These are phyloP conservation scores for Collybia sordida DNA, from an alignment of 768 basidiomycete genomes.

Conservation along the genomic window DNA sequence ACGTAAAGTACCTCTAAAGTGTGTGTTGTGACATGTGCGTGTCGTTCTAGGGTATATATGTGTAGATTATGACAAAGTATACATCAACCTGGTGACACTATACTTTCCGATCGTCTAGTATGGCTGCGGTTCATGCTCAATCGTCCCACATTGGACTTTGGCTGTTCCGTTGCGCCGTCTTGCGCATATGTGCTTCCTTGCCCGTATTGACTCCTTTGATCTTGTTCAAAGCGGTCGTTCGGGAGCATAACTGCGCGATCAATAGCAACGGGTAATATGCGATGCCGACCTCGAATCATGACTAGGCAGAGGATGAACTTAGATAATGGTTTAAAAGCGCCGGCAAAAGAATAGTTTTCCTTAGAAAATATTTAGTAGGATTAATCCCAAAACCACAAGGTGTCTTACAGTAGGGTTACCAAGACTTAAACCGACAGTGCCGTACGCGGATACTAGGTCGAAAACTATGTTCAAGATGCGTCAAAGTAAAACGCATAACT, in stretches of 20 bases:
- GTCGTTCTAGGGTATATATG: too few species aligned
- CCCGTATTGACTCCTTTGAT: not conserved
- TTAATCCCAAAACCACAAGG: constrained; percentile 1
- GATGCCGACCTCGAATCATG: constrained; percentile 93
- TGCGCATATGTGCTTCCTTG: not conserved
- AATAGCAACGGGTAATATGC: constrained; percentile 84
- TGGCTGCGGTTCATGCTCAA: too few species aligned
- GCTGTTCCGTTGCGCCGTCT: too few species aligned
- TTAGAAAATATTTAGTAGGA: constrained; percentile 26
- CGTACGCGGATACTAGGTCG: constrained; percentile 86
- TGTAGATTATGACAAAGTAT: too few species aligned
- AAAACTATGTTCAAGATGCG: constrained; percentile 51
- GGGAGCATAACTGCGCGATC: constrained; percentile 87
- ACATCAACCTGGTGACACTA: too few species aligned
- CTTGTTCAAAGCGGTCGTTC: too few species aligned
- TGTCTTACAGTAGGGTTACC: constrained; percentile 75
- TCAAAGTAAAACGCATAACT: not conserved
- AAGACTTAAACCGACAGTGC: constrained; percentile 85
- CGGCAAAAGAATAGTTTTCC: constrained; percentile 82
- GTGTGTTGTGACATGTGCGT: too few species aligned
- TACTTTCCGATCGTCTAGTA: too few species aligned
- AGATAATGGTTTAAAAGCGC: constrained; percentile 74
- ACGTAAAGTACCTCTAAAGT: too few species aligned
- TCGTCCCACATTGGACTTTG: too few species aligned
- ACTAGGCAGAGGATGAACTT: constrained; percentile 86